phyloP scores from a whole-genome alignment of 352 stramenopile genomes.

The Globisporangium uncinulatum region DNA sequence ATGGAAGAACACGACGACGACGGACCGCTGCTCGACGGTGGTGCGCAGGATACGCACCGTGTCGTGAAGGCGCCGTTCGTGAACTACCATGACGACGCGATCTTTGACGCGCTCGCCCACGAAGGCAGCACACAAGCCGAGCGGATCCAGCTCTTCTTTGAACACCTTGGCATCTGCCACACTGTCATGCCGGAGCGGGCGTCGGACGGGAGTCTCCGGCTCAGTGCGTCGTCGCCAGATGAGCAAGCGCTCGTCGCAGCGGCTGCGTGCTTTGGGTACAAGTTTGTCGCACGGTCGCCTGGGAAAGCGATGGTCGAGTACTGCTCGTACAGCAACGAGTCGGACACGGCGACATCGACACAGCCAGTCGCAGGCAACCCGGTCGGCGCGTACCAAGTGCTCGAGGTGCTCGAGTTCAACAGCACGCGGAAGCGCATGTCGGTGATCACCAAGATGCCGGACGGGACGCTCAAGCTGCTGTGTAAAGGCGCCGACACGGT shows the following conservation, averaged over 20 bases:
- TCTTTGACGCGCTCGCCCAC: constrained; percentile 55
- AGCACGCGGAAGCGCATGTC: constrained; percentile 95
- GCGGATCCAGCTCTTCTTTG: constrained; percentile 71
- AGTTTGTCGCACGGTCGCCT: constrained; percentile 62
- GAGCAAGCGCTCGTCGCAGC: constrained; percentile 86
- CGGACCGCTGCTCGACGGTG: constrained; percentile 22
- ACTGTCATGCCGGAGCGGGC: constrained; percentile 97
- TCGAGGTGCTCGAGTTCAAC: constrained; percentile 94
- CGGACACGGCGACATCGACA: constrained; percentile 19
- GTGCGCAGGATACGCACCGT: constrained; percentile 27
- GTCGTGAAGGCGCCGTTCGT: constrained; percentile 74
- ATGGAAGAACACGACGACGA: constrained; percentile 32
- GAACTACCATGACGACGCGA: constrained; percentile 81
- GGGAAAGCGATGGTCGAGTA: constrained; percentile 74
- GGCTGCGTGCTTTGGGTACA: constrained; percentile 78
- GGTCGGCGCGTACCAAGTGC: constrained; percentile 68
- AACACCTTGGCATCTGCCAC: constrained; percentile 90
- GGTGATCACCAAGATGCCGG: constrained; percentile 68
- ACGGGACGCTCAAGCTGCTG: constrained; percentile 63
- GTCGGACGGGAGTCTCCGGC: constrained; percentile 69
- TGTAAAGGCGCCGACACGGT: constrained; percentile 88
- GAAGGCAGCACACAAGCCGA: constrained; percentile 37
- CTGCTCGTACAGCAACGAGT: constrained; percentile 38
- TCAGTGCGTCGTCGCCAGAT: constrained; percentile 90
- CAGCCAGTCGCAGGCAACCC: constrained; percentile 27